A percentile compares a stretch with the other conserved stretches of the same genome.
These are phyloP conservation scores for Eucalyptus cloeziana DNA, from an alignment of 345 rosid genomes.

Conservation along the genomic window DNA sequence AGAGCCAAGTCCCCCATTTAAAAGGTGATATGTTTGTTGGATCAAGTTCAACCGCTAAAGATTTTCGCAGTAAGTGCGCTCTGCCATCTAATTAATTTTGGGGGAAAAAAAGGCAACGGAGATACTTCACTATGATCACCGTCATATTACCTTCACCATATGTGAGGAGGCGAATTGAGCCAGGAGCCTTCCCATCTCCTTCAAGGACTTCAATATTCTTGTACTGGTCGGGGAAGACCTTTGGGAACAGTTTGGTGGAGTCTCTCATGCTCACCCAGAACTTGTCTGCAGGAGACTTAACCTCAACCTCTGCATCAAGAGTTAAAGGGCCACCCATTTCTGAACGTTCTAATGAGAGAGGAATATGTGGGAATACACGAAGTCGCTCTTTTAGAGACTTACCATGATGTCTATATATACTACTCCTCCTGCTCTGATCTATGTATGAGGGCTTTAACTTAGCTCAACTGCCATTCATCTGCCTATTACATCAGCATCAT, in stretches of 20 bases:
- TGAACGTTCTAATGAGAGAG: neutral
- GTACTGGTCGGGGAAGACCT: conserved; percentile 62
- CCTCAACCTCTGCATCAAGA: conserved; percentile 62
- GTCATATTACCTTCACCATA: conserved; percentile 46
- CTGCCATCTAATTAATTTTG: neutral
- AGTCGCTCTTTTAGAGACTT: neutral
- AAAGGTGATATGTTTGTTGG: neutral
- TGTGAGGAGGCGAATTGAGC: conserved; percentile 59
- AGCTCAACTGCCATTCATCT: conserved; percentile 11
- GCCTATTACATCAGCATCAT: neutral
- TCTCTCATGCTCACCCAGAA: conserved; percentile 61
- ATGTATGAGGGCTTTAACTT: conserved; percentile 10
- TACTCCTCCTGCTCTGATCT: neutral
- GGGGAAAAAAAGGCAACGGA: neutral
- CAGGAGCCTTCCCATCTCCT: conserved; percentile 76
- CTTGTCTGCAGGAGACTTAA: conserved; percentile 55
- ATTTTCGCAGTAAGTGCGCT: neutral
- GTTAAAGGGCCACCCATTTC: conserved; percentile 35
- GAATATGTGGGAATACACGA: neutral
- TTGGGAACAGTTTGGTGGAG: conserved; percentile 51
- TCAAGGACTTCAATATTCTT: conserved; percentile 67
- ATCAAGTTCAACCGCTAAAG: neutral
- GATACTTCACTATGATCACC: neutral
- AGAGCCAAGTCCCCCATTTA: neutral
- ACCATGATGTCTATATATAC: neutral